Conservation (phyloP, 768 basidiomycete species). For the Lanmaoa rubissima region DNA sequence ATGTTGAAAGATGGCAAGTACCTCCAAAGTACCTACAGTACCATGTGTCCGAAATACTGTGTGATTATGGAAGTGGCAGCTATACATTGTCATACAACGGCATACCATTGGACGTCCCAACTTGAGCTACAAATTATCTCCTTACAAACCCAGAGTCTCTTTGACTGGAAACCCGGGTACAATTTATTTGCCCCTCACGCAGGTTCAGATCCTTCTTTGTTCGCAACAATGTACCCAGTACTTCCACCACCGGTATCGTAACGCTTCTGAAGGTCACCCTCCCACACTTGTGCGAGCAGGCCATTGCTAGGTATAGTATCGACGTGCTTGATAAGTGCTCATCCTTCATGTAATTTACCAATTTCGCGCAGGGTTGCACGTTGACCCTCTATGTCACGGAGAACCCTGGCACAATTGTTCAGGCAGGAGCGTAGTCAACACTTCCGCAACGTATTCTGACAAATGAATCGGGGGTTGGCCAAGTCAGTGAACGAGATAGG, state of each 20-base stretch:
- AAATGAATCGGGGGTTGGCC: background rate
- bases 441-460: background rate
- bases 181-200: background rate
- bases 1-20: too few relatives aligned
- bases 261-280: background rate
- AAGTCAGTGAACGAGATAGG: background rate
- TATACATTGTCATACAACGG: too few relatives aligned
- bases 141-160: background rate
- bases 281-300: too few relatives aligned
- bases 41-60: too few relatives aligned
- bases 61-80: too few relatives aligned
- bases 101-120: too few relatives aligned
- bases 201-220: background rate
- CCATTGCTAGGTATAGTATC: background rate
- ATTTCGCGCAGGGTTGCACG: background rate
- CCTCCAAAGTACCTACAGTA: too few relatives aligned
- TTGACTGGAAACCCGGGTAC: background rate
- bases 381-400: background rate
- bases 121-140: background rate
- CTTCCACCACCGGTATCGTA: background rate
- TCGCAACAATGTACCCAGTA: background rate
- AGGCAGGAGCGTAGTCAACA: background rate
- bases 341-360: background rate
- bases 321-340: background rate
- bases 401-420: background rate